Conservation (phyloP, 2,329 filamentous ascomycete species). For the Coniochaeta sp. region DNA sequence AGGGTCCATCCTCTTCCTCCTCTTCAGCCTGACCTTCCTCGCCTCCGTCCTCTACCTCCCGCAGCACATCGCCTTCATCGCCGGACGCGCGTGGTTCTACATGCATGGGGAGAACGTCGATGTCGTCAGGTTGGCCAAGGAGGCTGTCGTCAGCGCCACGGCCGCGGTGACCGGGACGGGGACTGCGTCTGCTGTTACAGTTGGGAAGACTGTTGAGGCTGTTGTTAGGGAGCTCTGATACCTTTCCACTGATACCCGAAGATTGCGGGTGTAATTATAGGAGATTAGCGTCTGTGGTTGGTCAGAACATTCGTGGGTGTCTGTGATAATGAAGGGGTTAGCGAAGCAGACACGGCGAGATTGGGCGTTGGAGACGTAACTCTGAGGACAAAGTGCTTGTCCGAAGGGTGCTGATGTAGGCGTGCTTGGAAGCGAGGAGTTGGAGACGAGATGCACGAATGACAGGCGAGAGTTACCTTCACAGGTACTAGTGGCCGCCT, state of each 20-base stretch:
- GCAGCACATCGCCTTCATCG: constrained; percentile 77
- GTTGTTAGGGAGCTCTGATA: constrained; percentile 29
- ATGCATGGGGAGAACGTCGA: constrained; percentile 61
- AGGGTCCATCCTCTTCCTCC: constrained; percentile 91
- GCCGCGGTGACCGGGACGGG: constrained; percentile 18
- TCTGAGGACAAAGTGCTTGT: not conserved
- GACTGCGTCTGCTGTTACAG: constrained; percentile 12
- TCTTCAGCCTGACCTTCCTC: constrained; percentile 77
- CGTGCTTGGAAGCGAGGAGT: not conserved
- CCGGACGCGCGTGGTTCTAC: constrained; percentile 89
- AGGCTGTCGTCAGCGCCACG: constrained; percentile 27
- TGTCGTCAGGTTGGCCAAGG: constrained; percentile 22
- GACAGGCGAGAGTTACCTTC: not conserved
- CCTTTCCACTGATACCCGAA: not conserved
- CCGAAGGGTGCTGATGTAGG: not conserved
- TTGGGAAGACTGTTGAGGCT: not conserved
- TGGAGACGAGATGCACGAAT: not conserved
- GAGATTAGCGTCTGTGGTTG: not conserved
- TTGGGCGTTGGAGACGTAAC: not conserved
- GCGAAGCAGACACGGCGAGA: not conserved
- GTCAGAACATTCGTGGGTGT: no score
- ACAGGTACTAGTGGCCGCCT: not conserved
- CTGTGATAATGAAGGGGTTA: constrained; percentile 2
- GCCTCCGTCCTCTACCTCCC: constrained; percentile 89
- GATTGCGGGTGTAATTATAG: not conserved